A percentile compares a stretch with the other conserved stretches of the same genome.
Conservation (phyloP, 2,329 filamentous ascomycete genomes). For the Myotisia sp. region DNA sequence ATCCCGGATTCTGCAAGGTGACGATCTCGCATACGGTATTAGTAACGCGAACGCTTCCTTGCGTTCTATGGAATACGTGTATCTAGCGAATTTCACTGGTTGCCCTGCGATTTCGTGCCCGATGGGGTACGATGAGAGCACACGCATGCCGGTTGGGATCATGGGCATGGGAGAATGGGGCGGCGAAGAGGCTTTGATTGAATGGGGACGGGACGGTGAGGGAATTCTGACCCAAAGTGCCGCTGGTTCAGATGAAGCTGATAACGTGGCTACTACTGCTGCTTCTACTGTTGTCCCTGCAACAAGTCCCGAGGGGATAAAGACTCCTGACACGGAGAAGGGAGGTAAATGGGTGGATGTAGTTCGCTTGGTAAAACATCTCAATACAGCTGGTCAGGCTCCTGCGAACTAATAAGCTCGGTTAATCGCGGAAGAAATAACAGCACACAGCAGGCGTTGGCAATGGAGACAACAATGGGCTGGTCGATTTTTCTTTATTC, state of each 20-base stretch:
- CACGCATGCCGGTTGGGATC: conserved; percentile 35
- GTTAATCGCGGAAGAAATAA: no score
- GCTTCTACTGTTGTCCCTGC: conserved; percentile 4
- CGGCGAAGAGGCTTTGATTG: conserved; percentile 38
- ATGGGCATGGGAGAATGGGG: conserved; percentile 45
- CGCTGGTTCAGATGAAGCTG: not conserved
- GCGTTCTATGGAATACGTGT: conserved; percentile 73
- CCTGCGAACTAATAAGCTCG: no score
- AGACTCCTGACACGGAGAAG: conserved; percentile 16
- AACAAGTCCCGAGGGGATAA: conserved; percentile 16
- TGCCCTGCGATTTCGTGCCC: conserved; percentile 62
- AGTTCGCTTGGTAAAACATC: conserved; percentile 15
- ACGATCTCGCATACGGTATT: conserved; percentile 49
- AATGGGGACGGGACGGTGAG: conserved; percentile 40
- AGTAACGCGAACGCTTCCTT: conserved; percentile 59
- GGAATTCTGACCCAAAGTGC: conserved; percentile 26
- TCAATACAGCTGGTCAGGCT: no score
- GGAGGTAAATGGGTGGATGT: conserved; percentile 27
- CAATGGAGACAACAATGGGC: no score
- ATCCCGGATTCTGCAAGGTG: conserved; percentile 52
- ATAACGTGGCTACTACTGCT: not conserved
- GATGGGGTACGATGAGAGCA: conserved; percentile 50
- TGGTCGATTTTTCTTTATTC: no score
- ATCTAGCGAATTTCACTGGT: conserved; percentile 69
- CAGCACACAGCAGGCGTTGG: no score